Conservation (phyloP, 306 rosid species). For the Cajanus cajan region DNA sequence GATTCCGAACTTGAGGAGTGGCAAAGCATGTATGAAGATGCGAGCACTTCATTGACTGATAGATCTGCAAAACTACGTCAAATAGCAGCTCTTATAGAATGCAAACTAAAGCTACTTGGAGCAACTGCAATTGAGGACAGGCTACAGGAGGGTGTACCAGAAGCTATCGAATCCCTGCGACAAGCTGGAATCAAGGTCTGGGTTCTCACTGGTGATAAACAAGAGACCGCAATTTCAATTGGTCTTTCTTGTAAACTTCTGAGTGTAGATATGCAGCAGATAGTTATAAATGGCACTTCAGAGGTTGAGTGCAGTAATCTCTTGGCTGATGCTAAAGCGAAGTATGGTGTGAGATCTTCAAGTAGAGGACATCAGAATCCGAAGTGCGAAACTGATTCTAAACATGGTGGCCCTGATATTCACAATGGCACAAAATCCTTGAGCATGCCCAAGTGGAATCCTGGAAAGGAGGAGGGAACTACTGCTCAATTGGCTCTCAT, state of each 20-base stretch:
- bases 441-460: conserved; percentile 30
- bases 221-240: conserved; percentile 89
- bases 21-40: conserved; percentile 71
- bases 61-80: conserved; percentile 64
- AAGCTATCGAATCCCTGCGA: conserved; percentile 71
- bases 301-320: conserved; percentile 64
- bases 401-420: conserved; percentile 34
- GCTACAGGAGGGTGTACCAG: conserved; percentile 88
- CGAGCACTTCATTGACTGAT: conserved; percentile 78
- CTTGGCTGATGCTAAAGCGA: conserved; percentile 51
- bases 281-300: conserved; percentile 65
- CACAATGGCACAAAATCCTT: conserved; percentile 33
- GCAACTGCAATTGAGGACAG: conserved; percentile 85
- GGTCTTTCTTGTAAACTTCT: conserved; percentile 82
- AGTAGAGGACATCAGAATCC: conserved; percentile 12
- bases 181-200: conserved; percentile 93
- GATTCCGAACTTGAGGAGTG: conserved; percentile 61
- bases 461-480: conserved; percentile 43
- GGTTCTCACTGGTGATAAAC: conserved; percentile 95
- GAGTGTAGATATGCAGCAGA: conserved; percentile 61
- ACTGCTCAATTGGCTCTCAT: conserved; percentile 60
- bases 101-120: conserved; percentile 67
- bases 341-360: conserved; percentile 49
- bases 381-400: conserved; percentile 30
- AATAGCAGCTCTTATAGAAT: conserved; percentile 65